phyloP scores from a whole-genome alignment of 2,329 filamentous ascomycete species.

The Cercospora canescens region DNA sequence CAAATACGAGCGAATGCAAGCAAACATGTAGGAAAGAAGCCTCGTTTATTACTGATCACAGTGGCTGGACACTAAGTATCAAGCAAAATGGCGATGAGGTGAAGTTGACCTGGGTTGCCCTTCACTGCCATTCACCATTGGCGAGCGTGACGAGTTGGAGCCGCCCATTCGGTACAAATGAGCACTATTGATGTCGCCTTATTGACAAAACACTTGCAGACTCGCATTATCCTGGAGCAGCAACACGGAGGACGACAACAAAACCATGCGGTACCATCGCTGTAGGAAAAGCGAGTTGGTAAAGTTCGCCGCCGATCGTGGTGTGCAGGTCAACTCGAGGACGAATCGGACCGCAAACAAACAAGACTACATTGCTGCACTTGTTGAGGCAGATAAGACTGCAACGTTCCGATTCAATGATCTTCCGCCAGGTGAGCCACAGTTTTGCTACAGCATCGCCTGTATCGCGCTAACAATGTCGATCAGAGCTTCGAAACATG shows the following conservation, averaged over 20 bases:
- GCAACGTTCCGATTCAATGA: constrained; percentile 16
- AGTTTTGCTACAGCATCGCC: neutral
- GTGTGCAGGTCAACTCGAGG: neutral
- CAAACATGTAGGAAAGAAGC: neutral
- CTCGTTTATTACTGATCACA: neutral
- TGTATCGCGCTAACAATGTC: neutral
- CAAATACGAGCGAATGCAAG: neutral
- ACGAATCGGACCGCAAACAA: neutral
- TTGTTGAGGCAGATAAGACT: constrained; percentile 12
- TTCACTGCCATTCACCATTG: neutral
- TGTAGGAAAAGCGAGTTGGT: constrained; percentile 17
- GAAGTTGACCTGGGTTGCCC: neutral
- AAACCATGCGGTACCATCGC: constrained; percentile 12
- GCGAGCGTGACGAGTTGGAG: neutral
- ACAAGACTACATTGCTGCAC: constrained; percentile 12
- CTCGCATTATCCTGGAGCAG: neutral
- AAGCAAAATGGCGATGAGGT: neutral
- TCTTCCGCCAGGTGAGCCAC: constrained; percentile 4
- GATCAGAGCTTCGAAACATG: constrained; percentile 12
- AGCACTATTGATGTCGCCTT: neutral
- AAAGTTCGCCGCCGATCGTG: constrained; percentile 12
- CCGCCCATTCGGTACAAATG: neutral
- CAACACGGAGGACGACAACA: neutral
- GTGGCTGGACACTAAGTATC: neutral
- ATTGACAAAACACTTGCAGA: neutral